Base-by-base conservation (phyloP, 306 rosid genomes). In the Senna tora region DNA sequence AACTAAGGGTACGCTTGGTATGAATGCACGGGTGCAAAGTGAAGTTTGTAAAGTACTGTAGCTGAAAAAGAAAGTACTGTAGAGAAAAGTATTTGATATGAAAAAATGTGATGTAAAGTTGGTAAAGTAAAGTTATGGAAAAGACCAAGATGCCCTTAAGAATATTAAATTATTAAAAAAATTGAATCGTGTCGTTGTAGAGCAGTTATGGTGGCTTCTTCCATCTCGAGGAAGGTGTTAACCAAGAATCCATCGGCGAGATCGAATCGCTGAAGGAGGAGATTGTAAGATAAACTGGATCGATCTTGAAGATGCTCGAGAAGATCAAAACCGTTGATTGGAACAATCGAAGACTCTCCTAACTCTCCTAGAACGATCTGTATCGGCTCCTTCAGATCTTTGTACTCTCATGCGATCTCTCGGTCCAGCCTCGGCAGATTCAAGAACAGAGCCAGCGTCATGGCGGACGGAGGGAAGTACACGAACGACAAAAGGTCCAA, bases 291-390 rank as follows among this genome's bases (percentile, higher is more conserved):
- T 9, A 70, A 71, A 19, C 84, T 72, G 2, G 66, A 30, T 13
- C 84, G 72, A 42, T 81, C 75, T 52, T 81, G 81, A 34, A 76
- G 25, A 13, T 61, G 78, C 13, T 71, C 72, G 1, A 77, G 74
- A 17, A 81, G 77, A 76, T 81, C 84, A 0, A 2, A 6, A 1
- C 86, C 77, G 9, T 50, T 39, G 15, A 82, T 65, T 0, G 83
- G 75, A 2, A 72, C 13, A n/a, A n/a, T n/a, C n/a, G n/a, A 54
- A 67, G 58, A 60, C 68, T 65, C 2, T n/a, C n/a, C n/a, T n/a
- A n/a, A n/a, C n/a, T n/a, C n/a, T n/a, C 84, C 84, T 0, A 78
- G 81, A 22, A 81, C n/a, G 21, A 57, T 57, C n/a, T 34, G 22
- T 4, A 82, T 43, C 1, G 82, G 75, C 14, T 78, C 75, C 0